Base-by-base conservation (phyloP, 345 rosid genomes). In the Lepidium didymum region DNA sequence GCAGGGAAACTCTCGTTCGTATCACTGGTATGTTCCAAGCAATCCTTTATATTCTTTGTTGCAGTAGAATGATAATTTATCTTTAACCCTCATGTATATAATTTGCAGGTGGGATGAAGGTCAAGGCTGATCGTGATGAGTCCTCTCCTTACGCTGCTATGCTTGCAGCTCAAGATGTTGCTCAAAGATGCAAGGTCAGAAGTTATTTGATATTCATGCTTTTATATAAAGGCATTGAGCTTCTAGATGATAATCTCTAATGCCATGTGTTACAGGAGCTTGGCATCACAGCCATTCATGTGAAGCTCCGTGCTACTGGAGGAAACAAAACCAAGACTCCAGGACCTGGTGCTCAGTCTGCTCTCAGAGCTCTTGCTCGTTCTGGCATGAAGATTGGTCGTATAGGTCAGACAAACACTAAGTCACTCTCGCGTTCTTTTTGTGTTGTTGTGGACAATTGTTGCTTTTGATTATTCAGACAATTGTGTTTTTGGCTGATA, bases 291-390 rank as follows among this genome's bases (percentile, higher is more conserved):
- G 91, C 96, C 15, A 88, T 90, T 27, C 91, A 90, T 19, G 87
- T 90, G 67, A 90, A 90, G 88, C 91, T 90, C 11, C 88, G 91
- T 47, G 94, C 91, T 19, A 86, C 91, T 4, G 96, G 94, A 3
- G 94, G 90, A 25, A 90, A 90, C 80, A 86, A 90, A 72, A 87
- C 94, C n/a, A 90, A 90, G 76, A 90, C 94, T 13, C 94, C 94
- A 62, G 93, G 96, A 9, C 96, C 96, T 14, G 96, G 96, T 73
- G 96, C 96, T 50, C 96, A 87, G 78, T 87, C 96, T 16, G 96
- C 96, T 34, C 89, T 87, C 4, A 79, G 93, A 69, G 96, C 93
- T 1, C 82, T 89, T 75, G 91, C 96, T 72, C 96, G 96, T 76
- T 85, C 96, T 14, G 96, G 96, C 63, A 87, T 89, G 96, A 87